Percentiles rank a stretch among this genome's conserved stretches.
These are phyloP conservation scores for Nicotiana undulata DNA, from an alignment of 257 asterid genomes.

Conservation along the genomic window DNA sequence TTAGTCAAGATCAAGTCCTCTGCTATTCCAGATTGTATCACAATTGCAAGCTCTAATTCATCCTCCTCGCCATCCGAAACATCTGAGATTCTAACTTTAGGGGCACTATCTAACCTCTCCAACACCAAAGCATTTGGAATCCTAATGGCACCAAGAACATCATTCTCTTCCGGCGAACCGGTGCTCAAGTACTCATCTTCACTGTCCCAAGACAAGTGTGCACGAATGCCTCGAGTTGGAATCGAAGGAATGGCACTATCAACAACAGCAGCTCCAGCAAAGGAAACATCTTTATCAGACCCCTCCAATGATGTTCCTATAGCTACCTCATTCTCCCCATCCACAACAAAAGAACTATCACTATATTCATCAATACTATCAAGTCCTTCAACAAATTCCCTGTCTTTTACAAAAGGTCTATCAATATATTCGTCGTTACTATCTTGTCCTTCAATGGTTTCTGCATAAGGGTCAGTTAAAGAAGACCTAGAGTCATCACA, in stretches of 20 bases:
- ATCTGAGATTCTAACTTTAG: constrained; percentile 38
- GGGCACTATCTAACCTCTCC: constrained; percentile 36
- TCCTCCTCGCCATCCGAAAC: constrained; percentile 31
- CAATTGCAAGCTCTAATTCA: constrained; percentile 17
- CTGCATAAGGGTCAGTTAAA: constrained; percentile 25
- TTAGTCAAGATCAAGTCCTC: constrained; percentile 24
- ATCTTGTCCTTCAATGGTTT: constrained; percentile 15
- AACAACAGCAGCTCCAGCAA: constrained; percentile 9
- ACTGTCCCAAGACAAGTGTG: constrained; percentile 51
- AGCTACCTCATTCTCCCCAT: constrained; percentile 15
- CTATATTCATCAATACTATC: constrained; percentile 19
- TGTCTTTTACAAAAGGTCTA: constrained; percentile 25
- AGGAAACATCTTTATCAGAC: constrained; percentile 4
- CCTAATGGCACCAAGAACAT: constrained; percentile 29
- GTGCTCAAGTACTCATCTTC: constrained; percentile 52
- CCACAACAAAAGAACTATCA: constrained; percentile 23
- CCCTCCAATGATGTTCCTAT: constrained; percentile 7
- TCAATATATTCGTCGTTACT: constrained; percentile 17
- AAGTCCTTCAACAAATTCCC: constrained; percentile 13
- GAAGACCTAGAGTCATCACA: constrained; percentile 25
- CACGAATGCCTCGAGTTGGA: constrained; percentile 42
- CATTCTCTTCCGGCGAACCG: constrained; percentile 29
- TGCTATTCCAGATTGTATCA: constrained; percentile 30
- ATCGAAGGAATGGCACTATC: constrained; percentile 11
- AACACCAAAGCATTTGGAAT: constrained; percentile 31